Base-by-base conservation (phyloP, 176 grass and related monocot genomes). In the Oropetium thomaeum region DNA sequence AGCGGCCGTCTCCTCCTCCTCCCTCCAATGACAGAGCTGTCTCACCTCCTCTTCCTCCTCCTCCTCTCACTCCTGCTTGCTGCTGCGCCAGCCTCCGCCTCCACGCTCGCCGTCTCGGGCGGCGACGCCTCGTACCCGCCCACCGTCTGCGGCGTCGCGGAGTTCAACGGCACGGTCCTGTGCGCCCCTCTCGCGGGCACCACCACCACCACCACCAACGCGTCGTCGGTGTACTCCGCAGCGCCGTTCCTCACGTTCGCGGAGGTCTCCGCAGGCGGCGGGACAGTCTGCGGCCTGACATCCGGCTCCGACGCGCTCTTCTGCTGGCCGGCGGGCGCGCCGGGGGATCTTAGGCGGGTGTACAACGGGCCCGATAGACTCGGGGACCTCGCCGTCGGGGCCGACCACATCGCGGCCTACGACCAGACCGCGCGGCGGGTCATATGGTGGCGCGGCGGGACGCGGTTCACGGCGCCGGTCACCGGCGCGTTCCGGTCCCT, bases 71-170 rank as follows among this genome's bases (percentile, higher is more conserved):
- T 62, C 60, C 20, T 80, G 37, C 72, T 76, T 60, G 15, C 77
- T 10, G 7, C 67, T 9, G 59, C 73, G 15, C 3, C 79, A 11
- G 77, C 84, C 32, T 55, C 82, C 15, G 76, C 89, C 1, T 71
- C 84, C 52, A 95, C 96, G 73, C 67, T 99, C 58, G 84, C 96
- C 76, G 52, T 99, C 71, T 73, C 79, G 27, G 23, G 20, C 30
- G 78, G 16, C 45, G 1, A 0, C 16, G 2, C 45, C 14, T 17
- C 76, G n/a, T 1, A 28, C 54, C 20, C 25, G 1, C 22, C 81
- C 14, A 79, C 65, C 32, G 89, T 90, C 44, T 98, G 96, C 67
- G 91, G 84, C 68, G 51, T 94, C 47, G 67, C 51, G 2, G 43
- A 62, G 13, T 38, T 5, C 1, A 55, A 32, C 75, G 45, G 60